Base-by-base conservation (phyloP, 495 filamentous ascomycete genomes). In the Podospora anserina region DNA sequence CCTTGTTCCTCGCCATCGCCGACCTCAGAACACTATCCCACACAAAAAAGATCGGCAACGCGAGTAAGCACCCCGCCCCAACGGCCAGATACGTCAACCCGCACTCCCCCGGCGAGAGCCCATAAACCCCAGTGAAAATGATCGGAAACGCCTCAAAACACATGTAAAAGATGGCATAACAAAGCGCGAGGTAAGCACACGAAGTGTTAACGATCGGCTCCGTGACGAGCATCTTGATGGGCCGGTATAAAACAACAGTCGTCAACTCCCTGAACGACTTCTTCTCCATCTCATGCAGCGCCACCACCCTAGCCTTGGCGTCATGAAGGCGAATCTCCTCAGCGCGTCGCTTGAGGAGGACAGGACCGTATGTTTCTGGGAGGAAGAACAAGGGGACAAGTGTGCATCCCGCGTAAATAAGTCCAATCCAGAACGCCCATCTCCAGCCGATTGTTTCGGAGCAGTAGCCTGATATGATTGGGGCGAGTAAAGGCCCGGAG, bases 131-230 rank as follows among this genome's bases (percentile, higher is more conserved):
- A 61, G 84, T 72, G 74, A 88, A 90, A 64, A 90, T 89, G 16
- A 91, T 81, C 0, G 88, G 88, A 72, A 85, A 91, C 4, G 86
- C 84, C 64, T 90, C 85, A 69, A 92, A 91, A 68, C 84, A 90
- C 72, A 92, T 87, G 75, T 91, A 92, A 69, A 94, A 93, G 39
- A 93, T 89, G 6, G 86, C 86, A 74, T 92, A 93, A 16, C 87
- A 83, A 3, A 91, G 77, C 0, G 88, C 83, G 2, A 92, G 82
- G 76, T 91, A 93, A 11, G 92, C 76, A 53, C 88, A 91, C 0
- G 82, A 86, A 44, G 89, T 84, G 27, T 86, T 82, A 20, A 93
- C 79, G 55, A 82, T 78, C 26, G 78, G 77, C 70, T 83, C 80
- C 20, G 75, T 73, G n/a, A 79, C 32, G 34, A 82, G 75, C 80